phyloP scores from a whole-genome alignment of 2,329 filamentous ascomycete genomes.

The Fusarium nanum region DNA sequence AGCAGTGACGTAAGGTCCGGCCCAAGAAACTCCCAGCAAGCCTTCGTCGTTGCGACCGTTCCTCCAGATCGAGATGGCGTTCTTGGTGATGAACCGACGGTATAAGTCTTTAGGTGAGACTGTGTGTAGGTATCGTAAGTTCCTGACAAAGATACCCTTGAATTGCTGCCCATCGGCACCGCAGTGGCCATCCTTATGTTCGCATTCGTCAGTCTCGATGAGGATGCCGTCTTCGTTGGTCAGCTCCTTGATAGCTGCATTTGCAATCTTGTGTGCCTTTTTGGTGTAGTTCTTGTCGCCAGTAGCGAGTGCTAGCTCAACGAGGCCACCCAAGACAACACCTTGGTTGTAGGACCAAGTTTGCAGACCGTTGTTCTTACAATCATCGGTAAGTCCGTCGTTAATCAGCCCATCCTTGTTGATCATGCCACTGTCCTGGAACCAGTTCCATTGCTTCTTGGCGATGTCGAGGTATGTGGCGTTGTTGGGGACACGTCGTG shows the following conservation, averaged over 20 bases:
- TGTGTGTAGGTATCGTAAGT: slow-evolving; percentile 68
- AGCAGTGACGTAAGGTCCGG: slow-evolving; percentile 65
- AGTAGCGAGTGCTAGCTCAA: slow-evolving; percentile 62
- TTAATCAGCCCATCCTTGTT: slow-evolving; percentile 63
- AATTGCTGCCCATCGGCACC: slow-evolving; percentile 70
- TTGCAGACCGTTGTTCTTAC: slow-evolving; percentile 63
- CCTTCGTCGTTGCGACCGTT: slow-evolving; percentile 64
- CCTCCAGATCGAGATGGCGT: slow-evolving; percentile 74
- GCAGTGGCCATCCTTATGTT: slow-evolving; percentile 52
- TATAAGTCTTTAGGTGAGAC: slow-evolving; percentile 63
- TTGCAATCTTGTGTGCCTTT: slow-evolving; percentile 61
- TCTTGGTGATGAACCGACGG: slow-evolving; percentile 66
- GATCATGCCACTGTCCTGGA: slow-evolving; percentile 63
- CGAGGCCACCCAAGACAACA: slow-evolving; percentile 65
- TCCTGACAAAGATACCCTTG: slow-evolving; percentile 77
- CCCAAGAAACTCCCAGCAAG: slow-evolving; percentile 72
- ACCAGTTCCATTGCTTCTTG: slow-evolving; percentile 64
- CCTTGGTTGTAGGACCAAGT: slow-evolving; percentile 70
- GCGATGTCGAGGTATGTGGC: slow-evolving; percentile 62
- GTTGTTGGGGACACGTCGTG: slow-evolving; percentile 58
- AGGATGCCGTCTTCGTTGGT: slow-evolving; percentile 61
- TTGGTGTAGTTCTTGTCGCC: slow-evolving; percentile 56
- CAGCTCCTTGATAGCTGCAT: slow-evolving; percentile 61
- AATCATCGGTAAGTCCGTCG: slow-evolving; percentile 62
- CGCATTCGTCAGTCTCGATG: slow-evolving; percentile 52